Evolutionary conservation across 257 asterid genomes (phyloP), one percentile per base, ranked within the genome.

Genomic region (Nicotiana tabacum): DNA sequence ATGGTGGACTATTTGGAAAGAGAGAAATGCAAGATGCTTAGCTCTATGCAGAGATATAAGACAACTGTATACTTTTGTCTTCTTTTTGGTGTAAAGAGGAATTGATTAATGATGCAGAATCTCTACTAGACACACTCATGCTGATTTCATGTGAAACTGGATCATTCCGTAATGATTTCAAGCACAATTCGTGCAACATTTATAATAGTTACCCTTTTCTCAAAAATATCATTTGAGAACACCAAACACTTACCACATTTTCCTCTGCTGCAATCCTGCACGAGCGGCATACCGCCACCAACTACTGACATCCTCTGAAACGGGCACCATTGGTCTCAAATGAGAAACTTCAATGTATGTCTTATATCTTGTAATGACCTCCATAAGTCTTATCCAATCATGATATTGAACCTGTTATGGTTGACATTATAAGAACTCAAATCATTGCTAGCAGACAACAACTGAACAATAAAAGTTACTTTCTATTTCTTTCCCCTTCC

Each of bases 271-370:
- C 91, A 96, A 85, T 55, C 87, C 94, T 85, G 97, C 99, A 84
- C 91, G 97, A 89, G 95, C 94, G 83, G 97, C 99, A 90, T 93
- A 96, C 83, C 92, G 95, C 99, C 99, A 96, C 99, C 99, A 96
- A 83, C 88, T 88, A 53, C 85, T 84, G 32, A 90, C 92, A 84
- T 83, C 82, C 77, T 85, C 92, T 16, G 91, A 90, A 88, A 96
- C 91, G 39, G 98, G 94, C 81, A 91, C 90, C 90, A 78, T 56
- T 3, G 99, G 99, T 85, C 99, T 92, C 88, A 96, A 92, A 90
- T 96, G 97, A 84, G 95, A 93, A 72, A 92, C 89, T 85, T 96
- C 99, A 30, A 94, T 92, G 78, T 87, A 90, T 65, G 89, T 87
- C 87, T 90, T 93, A 84, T 94, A 91, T 65, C 94, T 91, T 64